Percentiles rank a stretch among this genome's conserved stretches.
These are phyloP conservation scores for Neonectria sp. DNA, from an alignment of 2,329 filamentous ascomycete genomes.

Conservation along the genomic window DNA sequence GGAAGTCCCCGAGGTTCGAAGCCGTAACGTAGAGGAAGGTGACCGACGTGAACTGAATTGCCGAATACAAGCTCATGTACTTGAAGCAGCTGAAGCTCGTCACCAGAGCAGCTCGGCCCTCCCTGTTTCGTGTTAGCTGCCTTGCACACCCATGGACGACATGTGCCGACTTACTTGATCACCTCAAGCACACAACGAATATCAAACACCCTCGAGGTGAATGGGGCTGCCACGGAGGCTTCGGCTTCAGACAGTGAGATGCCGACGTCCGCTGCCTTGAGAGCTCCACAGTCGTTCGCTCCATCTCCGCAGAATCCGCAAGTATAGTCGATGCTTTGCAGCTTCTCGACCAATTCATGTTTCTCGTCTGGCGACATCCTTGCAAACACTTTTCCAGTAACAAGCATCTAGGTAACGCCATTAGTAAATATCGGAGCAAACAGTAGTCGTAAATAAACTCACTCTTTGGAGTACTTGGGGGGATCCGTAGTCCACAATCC, in stretches of 20 bases:
- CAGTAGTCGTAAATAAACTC: constrained; percentile 43
- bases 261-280: constrained; percentile 97
- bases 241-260: constrained; percentile 98
- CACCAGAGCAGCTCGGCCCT: constrained; percentile 94
- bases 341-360: constrained; percentile 95
- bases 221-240: constrained; percentile 97
- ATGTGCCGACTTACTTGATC: constrained; percentile 72
- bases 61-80: constrained; percentile 98
- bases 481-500: constrained; percentile 92
- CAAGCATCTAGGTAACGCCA: constrained; percentile 77
- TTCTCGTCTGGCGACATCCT: constrained; percentile 99
- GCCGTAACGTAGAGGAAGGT: constrained; percentile 96
- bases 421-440: neutral
- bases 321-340: constrained; percentile 96
- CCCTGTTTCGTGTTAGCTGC: constrained; percentile 64
- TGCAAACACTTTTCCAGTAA: constrained; percentile 93
- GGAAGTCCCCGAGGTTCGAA: constrained; percentile 96
- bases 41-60: constrained; percentile 98
- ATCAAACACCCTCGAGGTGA: constrained; percentile 95
- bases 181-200: constrained; percentile 96
- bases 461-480: constrained; percentile 83
- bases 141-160: neutral
- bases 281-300: constrained; percentile 95
- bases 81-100: constrained; percentile 99
- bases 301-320: constrained; percentile 97